phyloP scores from a whole-genome alignment of 2,329 filamentous ascomycete genomes.

The Periconia macrospinosa region DNA sequence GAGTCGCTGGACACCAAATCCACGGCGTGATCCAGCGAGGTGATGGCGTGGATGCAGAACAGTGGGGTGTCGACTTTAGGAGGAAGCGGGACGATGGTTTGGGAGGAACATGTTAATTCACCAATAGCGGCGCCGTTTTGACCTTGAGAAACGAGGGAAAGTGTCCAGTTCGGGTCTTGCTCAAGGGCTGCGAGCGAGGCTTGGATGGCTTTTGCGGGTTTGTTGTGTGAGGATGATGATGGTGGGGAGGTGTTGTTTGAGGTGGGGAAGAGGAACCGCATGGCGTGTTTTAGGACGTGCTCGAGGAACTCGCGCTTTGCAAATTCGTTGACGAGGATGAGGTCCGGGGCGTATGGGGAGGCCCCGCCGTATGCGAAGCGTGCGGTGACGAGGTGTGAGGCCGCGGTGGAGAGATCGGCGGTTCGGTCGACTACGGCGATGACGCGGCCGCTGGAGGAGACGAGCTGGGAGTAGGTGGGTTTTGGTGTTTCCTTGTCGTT shows the following conservation, averaged over 20 bases:
- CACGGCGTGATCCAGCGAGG: conserved; percentile 59
- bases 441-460: conserved; percentile 40
- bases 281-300: conserved; percentile 47
- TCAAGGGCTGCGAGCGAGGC: conserved; percentile 12
- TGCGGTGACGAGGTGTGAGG: conserved; percentile 55
- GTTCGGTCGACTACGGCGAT: conserved; percentile 65
- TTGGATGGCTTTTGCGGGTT: conserved; percentile 14
- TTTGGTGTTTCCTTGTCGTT: conserved; percentile 11
- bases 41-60: conserved; percentile 52
- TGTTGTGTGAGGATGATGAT: background rate
- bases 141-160: conserved; percentile 25
- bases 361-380: conserved; percentile 58
- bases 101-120: conserved; percentile 27
- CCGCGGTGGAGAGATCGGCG: conserved; percentile 57
- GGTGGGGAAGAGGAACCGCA: conserved; percentile 24
- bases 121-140: conserved; percentile 22
- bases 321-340: conserved; percentile 68
- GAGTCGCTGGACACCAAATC: conserved; percentile 45
- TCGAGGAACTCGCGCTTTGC: conserved; percentile 58
- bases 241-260: background rate
- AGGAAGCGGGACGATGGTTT: conserved; percentile 11
- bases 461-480: conserved; percentile 33
- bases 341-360: conserved; percentile 64
- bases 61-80: conserved; percentile 47
- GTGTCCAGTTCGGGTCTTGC: conserved; percentile 21